Conservation (phyloP, 1,284 basidiomycete species). For the Cryptococcus sp. region DNA sequence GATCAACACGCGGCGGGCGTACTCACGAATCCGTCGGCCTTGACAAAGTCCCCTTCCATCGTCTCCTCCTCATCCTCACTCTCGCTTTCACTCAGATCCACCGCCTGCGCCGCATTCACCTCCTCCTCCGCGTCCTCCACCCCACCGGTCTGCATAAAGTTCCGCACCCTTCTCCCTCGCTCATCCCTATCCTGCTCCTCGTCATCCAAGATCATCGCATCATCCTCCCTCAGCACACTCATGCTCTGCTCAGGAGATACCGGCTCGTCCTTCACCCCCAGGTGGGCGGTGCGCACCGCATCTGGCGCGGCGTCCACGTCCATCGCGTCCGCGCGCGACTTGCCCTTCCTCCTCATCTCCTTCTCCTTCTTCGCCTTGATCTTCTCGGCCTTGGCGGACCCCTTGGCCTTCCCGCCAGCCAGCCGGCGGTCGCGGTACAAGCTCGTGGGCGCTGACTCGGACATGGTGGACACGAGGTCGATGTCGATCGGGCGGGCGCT, state of each 20-base stretch:
- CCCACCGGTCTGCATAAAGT: conserved; percentile 45
- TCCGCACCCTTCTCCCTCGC: conserved; percentile 32
- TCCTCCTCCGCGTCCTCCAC: conserved; percentile 59
- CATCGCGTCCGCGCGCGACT: conserved; percentile 8
- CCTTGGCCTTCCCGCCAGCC: conserved; percentile 41
- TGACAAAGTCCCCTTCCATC: conserved; percentile 74
- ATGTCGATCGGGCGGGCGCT: conserved; percentile 64
- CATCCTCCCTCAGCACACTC: conserved; percentile 27
- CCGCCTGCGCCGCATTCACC: conserved; percentile 63
- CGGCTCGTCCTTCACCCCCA: conserved; percentile 41
- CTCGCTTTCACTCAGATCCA: conserved; percentile 79
- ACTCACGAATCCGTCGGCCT: conserved; percentile 40
- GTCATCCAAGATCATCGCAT: conserved; percentile 39
- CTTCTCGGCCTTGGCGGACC: conserved; percentile 45
- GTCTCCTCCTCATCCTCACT: conserved; percentile 81
- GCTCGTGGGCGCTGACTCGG: conserved; percentile 84
- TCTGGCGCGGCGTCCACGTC: conserved; percentile 2
- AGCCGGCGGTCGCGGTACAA: conserved; percentile 55
- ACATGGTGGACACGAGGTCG: conserved; percentile 71
- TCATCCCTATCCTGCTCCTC: conserved; percentile 40
- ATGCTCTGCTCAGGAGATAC: conserved; percentile 34
- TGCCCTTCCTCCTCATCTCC: conserved; percentile 20
- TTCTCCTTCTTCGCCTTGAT: conserved; percentile 19
- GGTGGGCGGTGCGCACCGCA: conserved; percentile 7
- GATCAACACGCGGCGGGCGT: neutral